phyloP scores from a whole-genome alignment of 2,329 filamentous ascomycete species.

The Xylaria sp. region DNA sequence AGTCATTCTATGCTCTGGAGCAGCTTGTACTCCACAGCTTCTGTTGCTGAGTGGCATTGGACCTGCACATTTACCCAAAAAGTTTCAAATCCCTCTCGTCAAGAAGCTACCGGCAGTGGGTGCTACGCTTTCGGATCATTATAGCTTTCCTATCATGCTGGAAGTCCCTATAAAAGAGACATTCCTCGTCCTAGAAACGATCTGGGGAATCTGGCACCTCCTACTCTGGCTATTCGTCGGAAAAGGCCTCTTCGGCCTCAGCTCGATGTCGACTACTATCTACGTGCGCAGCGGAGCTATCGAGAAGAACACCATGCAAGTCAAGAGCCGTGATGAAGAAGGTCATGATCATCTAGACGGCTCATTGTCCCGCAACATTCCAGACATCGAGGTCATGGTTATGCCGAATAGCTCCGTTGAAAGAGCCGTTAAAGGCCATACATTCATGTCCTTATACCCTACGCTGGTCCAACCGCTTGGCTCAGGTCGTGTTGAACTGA shows the following conservation, averaged over 20 bases:
- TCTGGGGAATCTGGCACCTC: constrained; percentile 33
- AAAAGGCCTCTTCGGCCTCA: constrained; percentile 31
- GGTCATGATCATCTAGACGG: constrained; percentile 1
- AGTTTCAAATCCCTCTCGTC: constrained; percentile 26
- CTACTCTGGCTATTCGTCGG: constrained; percentile 36
- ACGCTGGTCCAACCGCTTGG: constrained; percentile 9
- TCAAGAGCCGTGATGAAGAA: constrained; percentile 7
- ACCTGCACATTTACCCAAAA: constrained; percentile 23
- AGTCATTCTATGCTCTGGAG: constrained; percentile 37
- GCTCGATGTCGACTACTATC: constrained; percentile 20
- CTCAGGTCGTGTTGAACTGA: constrained; percentile 13
- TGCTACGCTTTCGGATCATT: constrained; percentile 34
- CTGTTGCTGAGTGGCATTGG: constrained; percentile 41
- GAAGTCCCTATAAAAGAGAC: constrained; percentile 32
- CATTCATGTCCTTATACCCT: constrained; percentile 12
- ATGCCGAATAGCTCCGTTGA: constrained; percentile 9
- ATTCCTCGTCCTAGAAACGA: too few species aligned
- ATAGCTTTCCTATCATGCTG: constrained; percentile 30
- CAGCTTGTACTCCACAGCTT: constrained; percentile 36
- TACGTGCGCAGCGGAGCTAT: constrained; percentile 34
- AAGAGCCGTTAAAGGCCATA: constrained; percentile 1
- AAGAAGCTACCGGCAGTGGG: constrained; percentile 35
- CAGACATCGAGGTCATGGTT: constrained; percentile 21
- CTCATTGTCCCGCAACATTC: constrained; percentile 4
- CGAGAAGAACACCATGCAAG: constrained; percentile 33